These are phyloP conservation scores for Trichoderma afroharzianum DNA, from an alignment of 2,329 filamentous ascomycete species.

Conservation along the genomic window DNA sequence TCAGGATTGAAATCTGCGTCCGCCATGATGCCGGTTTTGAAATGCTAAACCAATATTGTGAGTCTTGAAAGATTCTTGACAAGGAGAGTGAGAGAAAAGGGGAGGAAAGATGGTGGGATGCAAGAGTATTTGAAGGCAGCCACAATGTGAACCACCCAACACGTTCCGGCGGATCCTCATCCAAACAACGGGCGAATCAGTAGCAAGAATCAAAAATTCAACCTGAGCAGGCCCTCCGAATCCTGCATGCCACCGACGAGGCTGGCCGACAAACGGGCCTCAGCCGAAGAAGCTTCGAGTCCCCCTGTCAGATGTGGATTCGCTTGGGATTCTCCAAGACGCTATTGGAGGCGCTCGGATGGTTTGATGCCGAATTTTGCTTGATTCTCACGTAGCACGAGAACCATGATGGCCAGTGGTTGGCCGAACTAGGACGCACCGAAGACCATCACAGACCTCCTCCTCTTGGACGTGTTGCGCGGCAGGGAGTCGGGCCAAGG, in stretches of 20 bases:
- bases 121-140: not conserved
- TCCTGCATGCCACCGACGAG: not conserved
- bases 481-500: not conserved
- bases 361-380: not conserved
- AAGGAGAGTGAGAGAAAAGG: not conserved
- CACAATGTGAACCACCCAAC: not conserved
- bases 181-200: not conserved
- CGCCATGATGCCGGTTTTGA: not conserved
- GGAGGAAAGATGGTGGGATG: not conserved
- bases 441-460: not conserved
- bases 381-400: not conserved
- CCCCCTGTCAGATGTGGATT: not conserved
- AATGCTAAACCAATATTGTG: not conserved
- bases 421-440: not conserved
- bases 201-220: not conserved
- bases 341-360: constrained; percentile 7
- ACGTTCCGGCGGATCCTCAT: not conserved
- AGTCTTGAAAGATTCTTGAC: not conserved
- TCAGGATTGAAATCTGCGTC: constrained; percentile 7
- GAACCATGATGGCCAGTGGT: constrained; percentile 10
- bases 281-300: not conserved
- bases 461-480: not conserved
- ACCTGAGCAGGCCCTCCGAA: not conserved
- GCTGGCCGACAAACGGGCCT: not conserved
- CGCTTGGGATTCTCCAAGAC: not conserved